Evolutionary conservation across 1,284 basidiomycete genomes (phyloP), one percentile per base, ranked within the genome.

Genomic region (Apiotrichum siamense): DNA sequence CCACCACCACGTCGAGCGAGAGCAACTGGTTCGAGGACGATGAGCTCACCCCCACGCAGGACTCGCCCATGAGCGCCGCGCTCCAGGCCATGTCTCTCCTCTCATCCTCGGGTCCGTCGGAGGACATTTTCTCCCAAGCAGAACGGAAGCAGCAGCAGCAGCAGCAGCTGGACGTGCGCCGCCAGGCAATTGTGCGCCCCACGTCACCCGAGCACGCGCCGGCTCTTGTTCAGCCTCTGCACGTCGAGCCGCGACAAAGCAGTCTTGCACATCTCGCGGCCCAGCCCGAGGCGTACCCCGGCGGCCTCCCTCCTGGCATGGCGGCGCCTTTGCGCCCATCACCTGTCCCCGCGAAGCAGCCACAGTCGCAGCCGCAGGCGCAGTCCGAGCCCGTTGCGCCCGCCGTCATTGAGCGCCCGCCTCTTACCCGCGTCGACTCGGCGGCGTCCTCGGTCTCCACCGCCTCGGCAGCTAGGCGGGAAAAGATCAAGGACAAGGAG

Each of bases 401-500:
- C 15, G 53, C 61, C 29, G 52, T 51, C 20, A 33, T 62, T 20
- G 62, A 66, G n/a, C 59, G 61, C 12, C 63, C 66, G 7, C 54
- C 63, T 18, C 54, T 67, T 10, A 21, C 52, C 2, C 60, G 66
- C 24, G 61, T 62, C 31, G 63, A 67, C 33, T 63, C 64, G 11
- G 50, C 38, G 25, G 23, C 49, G 13, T 64, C 58, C 25, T 32
- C 20, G 1, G 35, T 20, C 11, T 45, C 61, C 6, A 37, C 58
- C 2, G 40, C 54, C 58, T 64, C 75, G 3, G 23, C 25, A n/a
- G n/a, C n/a, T n/a, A n/a, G n/a, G n/a, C 37, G 18, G 27, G 47
- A 52, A n/a, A 56, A 56, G 42, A 55, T 59, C 29, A 61, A 63
- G 55, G 61, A 81, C 53, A 87, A 85, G 66, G 85, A 86, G 51